phyloP scores from a whole-genome alignment of 1,139 yeast species.

The Suhomyces coccinellae region DNA sequence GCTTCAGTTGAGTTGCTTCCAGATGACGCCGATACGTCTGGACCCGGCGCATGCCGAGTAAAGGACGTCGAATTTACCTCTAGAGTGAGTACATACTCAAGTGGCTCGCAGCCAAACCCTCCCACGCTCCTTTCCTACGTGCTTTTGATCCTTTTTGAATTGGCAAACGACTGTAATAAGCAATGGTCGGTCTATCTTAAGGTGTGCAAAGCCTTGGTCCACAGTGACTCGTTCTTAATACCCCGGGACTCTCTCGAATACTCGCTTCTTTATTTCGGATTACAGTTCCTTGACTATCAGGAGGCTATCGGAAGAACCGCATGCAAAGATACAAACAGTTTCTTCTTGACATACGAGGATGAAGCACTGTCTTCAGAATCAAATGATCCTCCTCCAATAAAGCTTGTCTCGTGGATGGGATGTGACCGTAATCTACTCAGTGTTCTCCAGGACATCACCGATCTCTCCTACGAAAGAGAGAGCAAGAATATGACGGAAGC shows the following conservation, averaged over 20 bases:
- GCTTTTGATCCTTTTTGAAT: constrained; percentile 28
- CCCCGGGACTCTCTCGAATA: constrained; percentile 22
- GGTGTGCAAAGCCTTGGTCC: constrained; percentile 23
- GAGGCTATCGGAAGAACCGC: constrained; percentile 38
- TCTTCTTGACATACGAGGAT: constrained; percentile 21
- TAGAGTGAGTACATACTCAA: background rate
- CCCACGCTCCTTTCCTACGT: constrained; percentile 26
- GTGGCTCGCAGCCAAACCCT: constrained; percentile 13
- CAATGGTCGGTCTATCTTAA: constrained; percentile 28
- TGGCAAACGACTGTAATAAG: constrained; percentile 30
- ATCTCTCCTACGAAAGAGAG: constrained; percentile 29
- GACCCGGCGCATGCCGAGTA: background rate
- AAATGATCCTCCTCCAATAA: constrained; percentile 8
- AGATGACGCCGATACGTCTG: background rate
- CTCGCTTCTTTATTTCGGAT: constrained; percentile 25
- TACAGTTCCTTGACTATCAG: constrained; percentile 33
- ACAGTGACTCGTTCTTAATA: constrained; percentile 17
- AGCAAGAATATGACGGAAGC: constrained; percentile 18
- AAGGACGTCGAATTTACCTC: background rate
- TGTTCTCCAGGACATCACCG: constrained; percentile 36
- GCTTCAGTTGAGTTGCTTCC: background rate
- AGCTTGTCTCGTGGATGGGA: constrained; percentile 27
- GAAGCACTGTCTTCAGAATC: constrained; percentile 2
- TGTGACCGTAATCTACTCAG: constrained; percentile 29
- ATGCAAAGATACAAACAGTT: constrained; percentile 30